Conservation (phyloP, 768 basidiomycete species). For the Coprinopsis marcescibilis region DNA sequence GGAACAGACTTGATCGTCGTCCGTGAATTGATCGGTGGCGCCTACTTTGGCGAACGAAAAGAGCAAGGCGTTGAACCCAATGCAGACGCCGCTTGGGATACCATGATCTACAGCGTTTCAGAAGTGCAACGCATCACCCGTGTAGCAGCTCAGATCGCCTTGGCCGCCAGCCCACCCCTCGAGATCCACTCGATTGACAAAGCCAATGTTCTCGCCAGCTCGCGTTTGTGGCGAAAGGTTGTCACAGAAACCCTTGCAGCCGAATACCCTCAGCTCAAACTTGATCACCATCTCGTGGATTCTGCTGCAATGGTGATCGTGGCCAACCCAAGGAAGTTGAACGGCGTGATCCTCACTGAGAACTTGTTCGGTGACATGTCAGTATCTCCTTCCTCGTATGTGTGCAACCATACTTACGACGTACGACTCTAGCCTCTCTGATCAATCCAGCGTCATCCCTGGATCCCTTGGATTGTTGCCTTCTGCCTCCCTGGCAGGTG, state of each 20-base stretch:
- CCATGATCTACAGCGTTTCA: conserved; percentile 83
- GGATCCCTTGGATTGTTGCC: conserved; percentile 95
- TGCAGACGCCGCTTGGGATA: conserved; percentile 79
- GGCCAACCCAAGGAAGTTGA: conserved; percentile 82
- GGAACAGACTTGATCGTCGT: conserved; percentile 92
- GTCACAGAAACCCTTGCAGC: conserved; percentile 77
- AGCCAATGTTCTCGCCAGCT: conserved; percentile 95
- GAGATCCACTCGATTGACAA: conserved; percentile 94
- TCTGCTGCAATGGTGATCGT: conserved; percentile 96
- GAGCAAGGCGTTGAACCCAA: conserved; percentile 70
- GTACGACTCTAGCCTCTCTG: conserved; percentile 67
- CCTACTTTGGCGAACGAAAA: conserved; percentile 92
- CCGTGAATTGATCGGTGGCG: conserved; percentile 93
- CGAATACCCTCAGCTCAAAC: conserved; percentile 83
- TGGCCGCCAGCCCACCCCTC: conserved; percentile 76
- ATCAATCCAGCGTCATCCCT: conserved; percentile 95
- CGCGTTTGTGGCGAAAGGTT: conserved; percentile 89
- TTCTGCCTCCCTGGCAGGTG: conserved; percentile 92
- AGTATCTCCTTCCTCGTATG: conserved; percentile 24
- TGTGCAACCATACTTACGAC: conserved; percentile 6
- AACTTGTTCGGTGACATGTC: conserved; percentile 98
- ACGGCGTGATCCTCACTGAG: conserved; percentile 92
- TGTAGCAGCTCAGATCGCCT: conserved; percentile 90
- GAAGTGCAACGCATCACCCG: conserved; percentile 95
- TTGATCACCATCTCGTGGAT: conserved; percentile 93